A percentile compares a stretch with the other conserved stretches of the same genome.
Conservation (phyloP, 2,329 filamentous ascomycete species). For the Trichothecium sympodiale region DNA sequence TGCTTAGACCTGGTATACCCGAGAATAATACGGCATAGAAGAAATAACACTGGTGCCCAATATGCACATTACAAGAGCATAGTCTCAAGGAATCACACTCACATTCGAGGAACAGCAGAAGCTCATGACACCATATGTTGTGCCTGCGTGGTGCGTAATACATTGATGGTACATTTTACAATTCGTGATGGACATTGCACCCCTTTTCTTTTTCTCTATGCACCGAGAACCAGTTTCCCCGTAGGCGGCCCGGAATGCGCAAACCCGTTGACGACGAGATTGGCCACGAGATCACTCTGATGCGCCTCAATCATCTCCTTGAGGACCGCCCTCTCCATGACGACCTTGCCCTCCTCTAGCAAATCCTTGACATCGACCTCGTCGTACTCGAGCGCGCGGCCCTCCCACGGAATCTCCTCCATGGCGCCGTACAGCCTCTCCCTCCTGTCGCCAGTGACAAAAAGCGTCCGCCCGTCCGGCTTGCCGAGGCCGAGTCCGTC, state of each 20-base stretch:
- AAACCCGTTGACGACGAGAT: slow-evolving; percentile 31
- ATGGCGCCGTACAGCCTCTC: slow-evolving; percentile 57
- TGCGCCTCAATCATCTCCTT: slow-evolving; percentile 63
- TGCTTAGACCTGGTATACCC: no score
- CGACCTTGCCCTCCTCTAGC: slow-evolving; percentile 70
- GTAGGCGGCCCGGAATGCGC: slow-evolving; percentile 19
- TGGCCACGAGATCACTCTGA: slow-evolving; percentile 51
- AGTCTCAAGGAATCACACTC: no score
- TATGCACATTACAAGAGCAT: no score
- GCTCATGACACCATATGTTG: no score
- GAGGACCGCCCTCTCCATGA: slow-evolving; percentile 77
- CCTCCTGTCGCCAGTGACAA: slow-evolving; percentile 55
- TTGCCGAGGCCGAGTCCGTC: slow-evolving; percentile 58
- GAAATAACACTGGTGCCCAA: no score
- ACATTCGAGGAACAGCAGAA: no score
- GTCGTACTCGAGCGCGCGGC: slow-evolving; percentile 55
- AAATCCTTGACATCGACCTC: slow-evolving; percentile 95
- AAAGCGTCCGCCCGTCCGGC: slow-evolving; percentile 57
- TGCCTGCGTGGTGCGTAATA: no score
- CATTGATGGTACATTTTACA: slow-evolving; percentile 16
- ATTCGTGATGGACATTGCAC: slow-evolving; percentile 1
- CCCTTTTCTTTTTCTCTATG: slow-evolving; percentile 3
- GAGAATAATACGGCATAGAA: no score
- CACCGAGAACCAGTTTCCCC: slow-evolving; percentile 26
- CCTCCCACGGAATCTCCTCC: slow-evolving; percentile 51